These are phyloP conservation scores for Hydnum rufescens DNA, from an alignment of 768 basidiomycete genomes.

Conservation along the genomic window DNA sequence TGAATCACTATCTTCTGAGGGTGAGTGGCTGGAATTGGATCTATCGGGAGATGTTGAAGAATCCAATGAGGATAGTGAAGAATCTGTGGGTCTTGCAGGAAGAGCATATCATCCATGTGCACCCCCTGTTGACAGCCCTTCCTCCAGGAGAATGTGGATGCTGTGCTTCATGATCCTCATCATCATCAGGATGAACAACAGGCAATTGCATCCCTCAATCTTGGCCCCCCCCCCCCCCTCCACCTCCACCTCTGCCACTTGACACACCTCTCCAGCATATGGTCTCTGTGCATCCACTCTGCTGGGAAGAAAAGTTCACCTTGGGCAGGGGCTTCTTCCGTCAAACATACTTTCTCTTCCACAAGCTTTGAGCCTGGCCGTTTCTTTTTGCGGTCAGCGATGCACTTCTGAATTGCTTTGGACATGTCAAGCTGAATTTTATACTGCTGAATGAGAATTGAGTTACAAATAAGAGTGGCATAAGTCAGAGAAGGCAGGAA, in stretches of 20 bases:
- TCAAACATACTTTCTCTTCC: slow-evolving; percentile 38
- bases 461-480: slow-evolving; percentile 2
- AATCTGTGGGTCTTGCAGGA: background rate
- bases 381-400: slow-evolving; percentile 67
- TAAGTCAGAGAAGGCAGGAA: background rate
- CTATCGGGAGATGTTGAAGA: background rate
- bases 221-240: slow-evolving; percentile 16
- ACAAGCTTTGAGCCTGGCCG: slow-evolving; percentile 57
- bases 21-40: background rate
- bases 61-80: background rate
- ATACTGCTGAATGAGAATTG: slow-evolving; percentile 61
- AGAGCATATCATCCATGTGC: slow-evolving; percentile 15
- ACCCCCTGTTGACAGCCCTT: slow-evolving; percentile 8
- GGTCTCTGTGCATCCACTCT: slow-evolving; percentile 38
- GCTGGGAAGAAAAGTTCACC: background rate
- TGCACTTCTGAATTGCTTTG: slow-evolving; percentile 67
- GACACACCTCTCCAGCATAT: slow-evolving; percentile 19
- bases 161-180: background rate
- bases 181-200: background rate
- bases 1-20: slow-evolving; percentile 8
- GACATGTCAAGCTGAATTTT: slow-evolving; percentile 56
- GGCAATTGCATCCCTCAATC: slow-evolving; percentile 1
- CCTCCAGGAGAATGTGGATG: slow-evolving; percentile 15
- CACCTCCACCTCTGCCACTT: slow-evolving; percentile 14
- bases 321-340: background rate